Percentiles rank a stretch among this genome's conserved stretches.
phyloP scores from a whole-genome alignment of 2,329 filamentous ascomycete genomes.

The Arthroderma sp. region DNA sequence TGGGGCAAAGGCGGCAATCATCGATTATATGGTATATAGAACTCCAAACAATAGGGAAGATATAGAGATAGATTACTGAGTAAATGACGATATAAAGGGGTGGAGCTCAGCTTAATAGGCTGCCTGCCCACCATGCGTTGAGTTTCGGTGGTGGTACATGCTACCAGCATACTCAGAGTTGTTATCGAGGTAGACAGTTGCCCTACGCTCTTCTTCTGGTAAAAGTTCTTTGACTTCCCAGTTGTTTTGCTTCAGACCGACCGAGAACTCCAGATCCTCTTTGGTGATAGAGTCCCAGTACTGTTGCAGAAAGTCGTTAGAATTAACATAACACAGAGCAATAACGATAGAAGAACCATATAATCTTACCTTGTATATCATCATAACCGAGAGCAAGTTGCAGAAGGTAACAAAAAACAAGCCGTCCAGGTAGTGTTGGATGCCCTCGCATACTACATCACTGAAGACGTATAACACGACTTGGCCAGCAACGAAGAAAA shows the following conservation, averaged over 20 bases:
- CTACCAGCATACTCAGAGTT: conserved; percentile 36
- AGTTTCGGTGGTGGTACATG: conserved; percentile 32
- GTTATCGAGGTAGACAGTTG: conserved; percentile 56
- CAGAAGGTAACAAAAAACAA: conserved; percentile 88
- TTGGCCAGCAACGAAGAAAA: conserved; percentile 87
- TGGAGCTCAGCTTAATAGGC: conserved; percentile 23
- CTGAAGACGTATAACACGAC: conserved; percentile 87
- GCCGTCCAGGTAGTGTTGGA: conserved; percentile 87
- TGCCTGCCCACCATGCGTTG: conserved; percentile 27
- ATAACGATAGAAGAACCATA: neutral
- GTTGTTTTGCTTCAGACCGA: conserved; percentile 87
- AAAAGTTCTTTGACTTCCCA: conserved; percentile 96
- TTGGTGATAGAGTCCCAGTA: conserved; percentile 99
- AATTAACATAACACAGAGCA: neutral
- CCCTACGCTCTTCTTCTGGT: conserved; percentile 65
- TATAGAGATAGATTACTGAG: neutral
- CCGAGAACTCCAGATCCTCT: conserved; percentile 96
- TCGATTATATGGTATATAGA: conserved; percentile 5
- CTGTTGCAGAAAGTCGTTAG: conserved; percentile 34
- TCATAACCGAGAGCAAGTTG: conserved; percentile 94
- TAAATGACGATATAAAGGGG: neutral
- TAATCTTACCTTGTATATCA: conserved; percentile 82
- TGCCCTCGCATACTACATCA: conserved; percentile 65
- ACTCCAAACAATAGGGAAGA: neutral
- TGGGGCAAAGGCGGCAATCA: neutral